Percentiles rank a stretch among this genome's conserved stretches.
Conservation (phyloP, 2,329 filamentous ascomycete species). For the Colletotrichum spinosum region DNA sequence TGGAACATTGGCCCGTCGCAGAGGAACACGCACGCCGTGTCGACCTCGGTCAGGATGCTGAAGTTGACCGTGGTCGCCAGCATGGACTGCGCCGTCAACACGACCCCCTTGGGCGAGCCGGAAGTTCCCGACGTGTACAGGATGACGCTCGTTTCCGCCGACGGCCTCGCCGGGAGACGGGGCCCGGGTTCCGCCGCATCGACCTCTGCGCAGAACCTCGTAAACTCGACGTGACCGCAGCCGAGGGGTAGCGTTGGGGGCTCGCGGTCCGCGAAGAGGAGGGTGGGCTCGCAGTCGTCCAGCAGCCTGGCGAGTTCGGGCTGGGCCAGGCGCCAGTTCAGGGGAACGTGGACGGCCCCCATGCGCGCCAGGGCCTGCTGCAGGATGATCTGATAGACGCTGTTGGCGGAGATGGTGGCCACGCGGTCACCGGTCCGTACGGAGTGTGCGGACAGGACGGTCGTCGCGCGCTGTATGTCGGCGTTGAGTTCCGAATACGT, state of each 20-base stretch:
- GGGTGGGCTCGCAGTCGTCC: slow-evolving; percentile 15
- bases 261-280: slow-evolving; percentile 27
- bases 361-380: slow-evolving; percentile 31
- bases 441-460: slow-evolving; percentile 17
- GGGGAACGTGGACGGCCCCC: slow-evolving; percentile 29
- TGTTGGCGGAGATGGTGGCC: slow-evolving; percentile 27
- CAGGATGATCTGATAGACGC: slow-evolving; percentile 33
- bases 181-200: slow-evolving; percentile 12
- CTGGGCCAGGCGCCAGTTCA: slow-evolving; percentile 35
- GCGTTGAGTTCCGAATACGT: slow-evolving; percentile 35
- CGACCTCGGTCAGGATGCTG: slow-evolving; percentile 21
- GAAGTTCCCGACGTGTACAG: slow-evolving; percentile 34
- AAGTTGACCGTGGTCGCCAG: slow-evolving; percentile 27
- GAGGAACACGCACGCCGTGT: slow-evolving; percentile 29
- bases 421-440: slow-evolving; percentile 28
- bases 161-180: slow-evolving; percentile 4
- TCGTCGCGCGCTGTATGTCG: slow-evolving; percentile 28
- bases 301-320: slow-evolving; percentile 29
- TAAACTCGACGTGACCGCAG: slow-evolving; percentile 19
- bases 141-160: slow-evolving; percentile 22
- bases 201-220: background rate
- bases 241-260: slow-evolving; percentile 18
- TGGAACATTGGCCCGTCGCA: slow-evolving; percentile 36
- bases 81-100: slow-evolving; percentile 13
- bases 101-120: slow-evolving; percentile 26